A percentile compares a stretch with the other conserved stretches of the same genome.
phyloP scores from a whole-genome alignment of 306 rosid genomes.

The Quercus dentata region DNA sequence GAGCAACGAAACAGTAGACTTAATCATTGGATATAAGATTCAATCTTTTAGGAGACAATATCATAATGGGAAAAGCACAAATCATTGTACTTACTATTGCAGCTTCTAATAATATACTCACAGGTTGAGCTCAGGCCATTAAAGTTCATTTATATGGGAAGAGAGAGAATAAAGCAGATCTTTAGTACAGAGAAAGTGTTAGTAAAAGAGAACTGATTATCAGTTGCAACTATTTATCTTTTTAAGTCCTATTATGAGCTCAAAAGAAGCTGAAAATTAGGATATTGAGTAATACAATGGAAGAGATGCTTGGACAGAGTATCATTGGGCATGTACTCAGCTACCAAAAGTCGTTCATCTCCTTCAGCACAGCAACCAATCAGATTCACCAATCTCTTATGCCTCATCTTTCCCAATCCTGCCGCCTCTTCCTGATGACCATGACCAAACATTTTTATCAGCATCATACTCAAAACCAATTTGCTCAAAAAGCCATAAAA shows the following conservation, averaged over 20 bases:
- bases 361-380: slow-evolving; percentile 82
- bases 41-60: not conserved
- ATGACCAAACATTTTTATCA: slow-evolving; percentile 30
- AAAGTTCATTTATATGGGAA: not conserved
- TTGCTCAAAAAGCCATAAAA: not conserved
- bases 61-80: not conserved
- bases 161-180: not conserved
- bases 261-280: slow-evolving; percentile 10
- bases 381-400: slow-evolving; percentile 73
- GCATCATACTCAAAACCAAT: not conserved
- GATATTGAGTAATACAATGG: slow-evolving; percentile 51
- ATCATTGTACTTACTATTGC: not conserved
- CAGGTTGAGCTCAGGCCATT: not conserved
- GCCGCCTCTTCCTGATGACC: slow-evolving; percentile 64
- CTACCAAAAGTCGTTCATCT: slow-evolving; percentile 81
- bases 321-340: slow-evolving; percentile 78
- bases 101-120: not conserved
- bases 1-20: too few species aligned
- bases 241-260: not conserved
- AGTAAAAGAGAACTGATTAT: not conserved
- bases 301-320: slow-evolving; percentile 84
- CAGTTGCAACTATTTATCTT: slow-evolving; percentile 4
- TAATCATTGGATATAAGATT: too few species aligned
- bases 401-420: slow-evolving; percentile 86
- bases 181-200: not conserved